These are phyloP conservation scores for Pontederia paniculata DNA, from an alignment of 176 grass and related monocot species.

Conservation along the genomic window DNA sequence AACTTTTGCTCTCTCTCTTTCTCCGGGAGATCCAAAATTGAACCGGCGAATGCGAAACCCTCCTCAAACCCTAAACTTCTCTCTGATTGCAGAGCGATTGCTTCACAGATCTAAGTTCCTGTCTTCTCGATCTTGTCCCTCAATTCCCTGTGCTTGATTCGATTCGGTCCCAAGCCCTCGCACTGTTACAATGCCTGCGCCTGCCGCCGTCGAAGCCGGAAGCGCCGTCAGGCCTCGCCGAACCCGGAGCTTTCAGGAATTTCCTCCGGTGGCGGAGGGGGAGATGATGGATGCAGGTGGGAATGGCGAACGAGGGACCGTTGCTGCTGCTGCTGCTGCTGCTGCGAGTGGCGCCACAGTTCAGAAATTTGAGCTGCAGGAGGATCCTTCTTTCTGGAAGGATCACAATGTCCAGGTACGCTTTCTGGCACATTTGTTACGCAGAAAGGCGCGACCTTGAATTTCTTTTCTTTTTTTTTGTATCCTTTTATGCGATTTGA, in stretches of 20 bases:
- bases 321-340: too few species aligned
- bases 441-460: background rate
- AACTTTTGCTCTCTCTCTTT: background rate
- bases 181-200: background rate
- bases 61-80: background rate
- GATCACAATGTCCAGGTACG: constrained; percentile 87
- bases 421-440: background rate
- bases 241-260: constrained; percentile 8
- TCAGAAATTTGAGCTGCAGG: constrained; percentile 53
- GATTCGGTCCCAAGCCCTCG: background rate
- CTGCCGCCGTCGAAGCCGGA: constrained; percentile 11
- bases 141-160: background rate
- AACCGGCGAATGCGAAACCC: too few species aligned
- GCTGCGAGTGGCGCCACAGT: background rate
- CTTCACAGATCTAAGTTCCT: too few species aligned
- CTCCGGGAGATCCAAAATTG: too few species aligned
- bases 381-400: constrained; percentile 96
- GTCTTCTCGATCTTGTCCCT: background rate
- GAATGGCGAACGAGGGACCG: background rate
- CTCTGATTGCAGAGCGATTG: background rate
- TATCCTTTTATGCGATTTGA: too few species aligned
- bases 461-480: too few species aligned
- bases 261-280: background rate
- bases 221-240: background rate
- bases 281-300: background rate